phyloP scores from a whole-genome alignment of 129 eudicot genomes.

The Flaveria brownii region DNA sequence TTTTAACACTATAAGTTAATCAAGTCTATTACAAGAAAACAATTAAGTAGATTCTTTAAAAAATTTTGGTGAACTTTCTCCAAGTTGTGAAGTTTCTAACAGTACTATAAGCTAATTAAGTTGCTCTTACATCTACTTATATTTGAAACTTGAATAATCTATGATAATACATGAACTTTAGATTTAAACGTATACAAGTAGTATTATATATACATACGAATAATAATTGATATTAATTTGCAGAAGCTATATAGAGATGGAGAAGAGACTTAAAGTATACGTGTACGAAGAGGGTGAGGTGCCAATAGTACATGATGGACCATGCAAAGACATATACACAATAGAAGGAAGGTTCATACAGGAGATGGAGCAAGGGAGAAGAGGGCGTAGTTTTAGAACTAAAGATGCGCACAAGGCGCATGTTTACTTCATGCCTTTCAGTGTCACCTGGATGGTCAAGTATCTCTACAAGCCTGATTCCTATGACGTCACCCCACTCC shows the following conservation, averaged over 20 bases:
- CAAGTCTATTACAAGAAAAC: no score
- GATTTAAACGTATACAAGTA: no score
- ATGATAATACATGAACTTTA: not conserved
- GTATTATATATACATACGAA: no score
- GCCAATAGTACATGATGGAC: constrained; percentile 84
- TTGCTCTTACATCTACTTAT: not conserved
- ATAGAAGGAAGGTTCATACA: constrained; percentile 84
- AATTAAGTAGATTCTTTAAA: no score
- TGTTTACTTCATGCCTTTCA: constrained; percentile 89
- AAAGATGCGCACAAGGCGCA: constrained; percentile 59
- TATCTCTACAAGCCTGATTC: constrained; percentile 59
- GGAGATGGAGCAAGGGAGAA: constrained; percentile 64
- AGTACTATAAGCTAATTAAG: not conserved
- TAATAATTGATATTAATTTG: not conserved
- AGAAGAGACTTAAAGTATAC: constrained; percentile 70
- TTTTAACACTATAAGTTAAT: no score
- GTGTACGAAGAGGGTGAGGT: constrained; percentile 83
- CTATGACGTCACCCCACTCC: constrained; percentile 59
- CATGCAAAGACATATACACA: constrained; percentile 87
- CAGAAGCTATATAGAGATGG: constrained; percentile 92
- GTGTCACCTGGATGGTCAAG: constrained; percentile 87
- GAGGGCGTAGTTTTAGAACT: constrained; percentile 49
- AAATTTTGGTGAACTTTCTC: no score
- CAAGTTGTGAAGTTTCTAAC: no score
- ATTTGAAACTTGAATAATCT: not conserved